Evolutionary conservation across 352 stramenopile genomes (phyloP).

Genomic region (Pythium aphanidermatum): DNA sequence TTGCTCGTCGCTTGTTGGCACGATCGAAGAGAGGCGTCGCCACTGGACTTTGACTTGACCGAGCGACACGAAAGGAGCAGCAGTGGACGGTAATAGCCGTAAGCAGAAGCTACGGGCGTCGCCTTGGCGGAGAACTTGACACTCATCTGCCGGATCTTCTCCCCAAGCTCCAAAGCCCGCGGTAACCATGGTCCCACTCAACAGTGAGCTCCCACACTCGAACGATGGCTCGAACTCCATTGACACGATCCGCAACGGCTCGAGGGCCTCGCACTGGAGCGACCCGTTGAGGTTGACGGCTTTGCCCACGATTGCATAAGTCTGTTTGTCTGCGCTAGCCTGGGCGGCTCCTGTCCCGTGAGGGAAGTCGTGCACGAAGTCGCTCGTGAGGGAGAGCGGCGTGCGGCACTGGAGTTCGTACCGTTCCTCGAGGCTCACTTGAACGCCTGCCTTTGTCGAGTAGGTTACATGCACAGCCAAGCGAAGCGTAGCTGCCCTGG

Average conservation of each 20-base stretch:
- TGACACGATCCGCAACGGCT: constrained; percentile 44
- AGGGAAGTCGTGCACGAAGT: constrained; percentile 62
- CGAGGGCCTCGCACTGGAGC: constrained; percentile 42
- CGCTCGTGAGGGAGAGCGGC: constrained; percentile 47
- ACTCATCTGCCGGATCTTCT: constrained; percentile 4
- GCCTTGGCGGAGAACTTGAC: constrained; percentile 39
- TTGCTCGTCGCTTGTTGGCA: constrained; percentile 24
- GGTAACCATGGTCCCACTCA: constrained; percentile 17
- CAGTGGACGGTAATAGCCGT: constrained; percentile 37
- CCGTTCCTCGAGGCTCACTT: constrained; percentile 56
- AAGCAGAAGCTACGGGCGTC: constrained; percentile 63
- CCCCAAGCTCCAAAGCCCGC: constrained; percentile 38
- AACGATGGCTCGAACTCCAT: constrained; percentile 43
- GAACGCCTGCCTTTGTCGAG: constrained; percentile 55
- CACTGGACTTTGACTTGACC: constrained; percentile 55
- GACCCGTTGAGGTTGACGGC: constrained; percentile 49
- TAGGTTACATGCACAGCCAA: constrained; percentile 55
- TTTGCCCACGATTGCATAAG: constrained; percentile 58
- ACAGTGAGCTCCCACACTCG: constrained; percentile 9
- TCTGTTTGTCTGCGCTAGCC: constrained; percentile 27
- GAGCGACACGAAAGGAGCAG: constrained; percentile 41
- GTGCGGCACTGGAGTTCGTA: constrained; percentile 59
- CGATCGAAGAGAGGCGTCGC: constrained; percentile 48
- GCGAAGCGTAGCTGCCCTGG: constrained; percentile 29
- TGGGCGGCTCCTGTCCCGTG: constrained; percentile 27